phyloP scores from a whole-genome alignment of 2,329 filamentous ascomycete species.

The Cladosporium velox region DNA sequence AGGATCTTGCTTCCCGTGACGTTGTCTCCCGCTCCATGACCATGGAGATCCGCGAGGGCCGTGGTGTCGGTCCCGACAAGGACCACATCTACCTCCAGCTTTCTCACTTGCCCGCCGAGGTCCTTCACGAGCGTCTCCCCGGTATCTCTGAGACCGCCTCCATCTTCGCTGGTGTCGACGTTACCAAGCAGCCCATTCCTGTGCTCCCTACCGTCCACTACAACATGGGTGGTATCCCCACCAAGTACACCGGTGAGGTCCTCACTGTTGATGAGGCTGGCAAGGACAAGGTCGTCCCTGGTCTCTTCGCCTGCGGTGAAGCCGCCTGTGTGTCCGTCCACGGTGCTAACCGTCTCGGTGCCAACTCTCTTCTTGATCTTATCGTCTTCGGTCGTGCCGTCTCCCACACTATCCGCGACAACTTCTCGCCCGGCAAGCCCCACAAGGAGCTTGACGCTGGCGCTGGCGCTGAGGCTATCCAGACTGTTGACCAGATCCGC shows the following conservation, averaged over 20 bases:
- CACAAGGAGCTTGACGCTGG: constrained; percentile 80
- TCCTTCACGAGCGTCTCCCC: constrained; percentile 93
- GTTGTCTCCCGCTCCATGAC: constrained; percentile 98
- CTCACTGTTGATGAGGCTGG: constrained; percentile 82
- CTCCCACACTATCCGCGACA: constrained; percentile 94
- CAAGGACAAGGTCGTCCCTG: constrained; percentile 89
- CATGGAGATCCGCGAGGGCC: constrained; percentile 94
- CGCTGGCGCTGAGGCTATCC: constrained; percentile 84
- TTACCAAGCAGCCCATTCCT: constrained; percentile 94
- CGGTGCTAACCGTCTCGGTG: constrained; percentile 94
- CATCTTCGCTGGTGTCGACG: constrained; percentile 96
- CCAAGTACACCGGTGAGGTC: constrained; percentile 95
- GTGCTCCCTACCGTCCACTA: constrained; percentile 97
- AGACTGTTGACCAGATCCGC: constrained; percentile 81
- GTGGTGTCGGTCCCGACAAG: constrained; percentile 94
- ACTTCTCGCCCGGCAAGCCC: constrained; percentile 78
- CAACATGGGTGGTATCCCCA: constrained; percentile 99
- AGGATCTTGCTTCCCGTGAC: constrained; percentile 94
- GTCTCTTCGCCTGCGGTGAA: constrained; percentile 95
- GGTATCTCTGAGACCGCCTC: constrained; percentile 98
- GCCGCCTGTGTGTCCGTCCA: constrained; percentile 97
- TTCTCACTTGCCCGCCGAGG: constrained; percentile 87
- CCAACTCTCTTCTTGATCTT: constrained; percentile 96
- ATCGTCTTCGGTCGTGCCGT: constrained; percentile 98
- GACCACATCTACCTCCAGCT: constrained; percentile 99